These are phyloP conservation scores for Podospora tetraspora DNA, from an alignment of 495 filamentous ascomycete genomes.

Conservation along the genomic window DNA sequence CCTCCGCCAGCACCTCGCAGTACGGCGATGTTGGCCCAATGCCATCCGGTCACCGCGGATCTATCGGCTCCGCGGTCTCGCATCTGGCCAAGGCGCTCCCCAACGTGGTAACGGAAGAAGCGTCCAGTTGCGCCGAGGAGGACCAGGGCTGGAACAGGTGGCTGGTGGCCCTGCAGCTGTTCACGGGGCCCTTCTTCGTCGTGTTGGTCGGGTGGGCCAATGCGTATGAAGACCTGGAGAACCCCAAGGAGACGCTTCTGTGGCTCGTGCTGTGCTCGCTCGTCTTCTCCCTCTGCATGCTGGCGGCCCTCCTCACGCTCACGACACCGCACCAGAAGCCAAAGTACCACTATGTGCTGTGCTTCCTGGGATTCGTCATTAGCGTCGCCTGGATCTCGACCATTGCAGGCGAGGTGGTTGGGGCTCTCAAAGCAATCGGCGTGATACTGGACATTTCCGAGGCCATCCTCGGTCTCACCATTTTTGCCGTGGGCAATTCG, in stretches of 20 bases:
- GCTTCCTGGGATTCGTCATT: constrained; percentile 87
- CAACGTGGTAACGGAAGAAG: constrained; percentile 24
- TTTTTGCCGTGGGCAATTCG: constrained; percentile 96
- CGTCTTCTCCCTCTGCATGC: constrained; percentile 58
- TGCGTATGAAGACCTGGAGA: constrained; percentile 46
- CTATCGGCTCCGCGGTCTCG: constrained; percentile 2
- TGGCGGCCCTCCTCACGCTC: constrained; percentile 57
- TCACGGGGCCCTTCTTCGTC: constrained; percentile 82
- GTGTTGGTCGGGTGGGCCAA: constrained; percentile 73
- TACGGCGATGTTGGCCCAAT: not conserved
- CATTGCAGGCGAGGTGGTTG: constrained; percentile 93
- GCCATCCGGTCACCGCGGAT: not conserved
- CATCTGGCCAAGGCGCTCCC: constrained; percentile 23
- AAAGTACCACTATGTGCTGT: constrained; percentile 66
- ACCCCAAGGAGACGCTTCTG: constrained; percentile 43
- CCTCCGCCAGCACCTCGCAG: not conserved
- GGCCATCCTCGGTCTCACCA: constrained; percentile 89
- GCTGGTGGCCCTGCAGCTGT: constrained; percentile 78
- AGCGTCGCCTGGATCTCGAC: constrained; percentile 93
- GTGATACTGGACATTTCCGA: constrained; percentile 91
- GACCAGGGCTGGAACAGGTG: constrained; percentile 78
- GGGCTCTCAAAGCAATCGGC: constrained; percentile 87
- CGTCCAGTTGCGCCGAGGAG: constrained; percentile 23
- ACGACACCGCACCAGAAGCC: constrained; percentile 56
- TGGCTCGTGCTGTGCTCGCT: constrained; percentile 63